Percentiles rank a stretch among this genome's conserved stretches.
These are phyloP conservation scores for Lippia alba DNA, from an alignment of 305 asterid species.

Conservation along the genomic window DNA sequence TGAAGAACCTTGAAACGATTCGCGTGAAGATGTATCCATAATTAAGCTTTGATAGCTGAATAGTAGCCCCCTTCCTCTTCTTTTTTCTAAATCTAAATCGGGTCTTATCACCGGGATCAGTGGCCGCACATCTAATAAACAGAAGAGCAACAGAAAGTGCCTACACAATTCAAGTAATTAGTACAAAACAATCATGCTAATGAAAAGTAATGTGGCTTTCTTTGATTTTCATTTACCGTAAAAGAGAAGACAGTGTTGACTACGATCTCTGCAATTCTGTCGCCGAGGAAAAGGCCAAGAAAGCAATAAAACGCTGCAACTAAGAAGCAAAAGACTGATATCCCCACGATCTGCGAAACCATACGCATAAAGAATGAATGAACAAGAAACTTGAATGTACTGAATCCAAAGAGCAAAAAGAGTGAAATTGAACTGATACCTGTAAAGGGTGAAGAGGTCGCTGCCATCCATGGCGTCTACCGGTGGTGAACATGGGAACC, in stretches of 20 bases:
- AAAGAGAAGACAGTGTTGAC: slow-evolving; percentile 64
- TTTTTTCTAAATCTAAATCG: slow-evolving; percentile 65
- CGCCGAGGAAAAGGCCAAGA: slow-evolving; percentile 80
- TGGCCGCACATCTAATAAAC: slow-evolving; percentile 76
- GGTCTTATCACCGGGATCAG: slow-evolving; percentile 82
- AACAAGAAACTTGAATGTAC: too few species aligned
- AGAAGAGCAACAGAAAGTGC: slow-evolving; percentile 72
- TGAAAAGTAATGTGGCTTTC: background rate
- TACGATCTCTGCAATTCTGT: slow-evolving; percentile 66
- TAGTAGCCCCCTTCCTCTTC: slow-evolving; percentile 44
- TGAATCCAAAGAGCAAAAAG: background rate
- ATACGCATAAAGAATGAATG: background rate
- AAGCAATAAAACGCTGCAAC: slow-evolving; percentile 78
- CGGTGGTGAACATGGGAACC: slow-evolving; percentile 33
- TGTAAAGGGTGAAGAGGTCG: slow-evolving; percentile 91
- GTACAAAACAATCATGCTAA: background rate
- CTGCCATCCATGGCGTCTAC: slow-evolving; percentile 97
- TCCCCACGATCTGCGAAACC: slow-evolving; percentile 79
- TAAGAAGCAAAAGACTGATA: slow-evolving; percentile 68
- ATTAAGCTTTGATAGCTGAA: slow-evolving; percentile 47
- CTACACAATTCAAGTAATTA: slow-evolving; percentile 37
- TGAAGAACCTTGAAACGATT: slow-evolving; percentile 62
- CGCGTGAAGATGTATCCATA: slow-evolving; percentile 55
- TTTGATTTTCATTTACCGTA: slow-evolving; percentile 50
- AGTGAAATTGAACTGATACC: slow-evolving; percentile 39